Conservation (phyloP, 345 rosid genomes). For the Moricandia moricandioides region DNA sequence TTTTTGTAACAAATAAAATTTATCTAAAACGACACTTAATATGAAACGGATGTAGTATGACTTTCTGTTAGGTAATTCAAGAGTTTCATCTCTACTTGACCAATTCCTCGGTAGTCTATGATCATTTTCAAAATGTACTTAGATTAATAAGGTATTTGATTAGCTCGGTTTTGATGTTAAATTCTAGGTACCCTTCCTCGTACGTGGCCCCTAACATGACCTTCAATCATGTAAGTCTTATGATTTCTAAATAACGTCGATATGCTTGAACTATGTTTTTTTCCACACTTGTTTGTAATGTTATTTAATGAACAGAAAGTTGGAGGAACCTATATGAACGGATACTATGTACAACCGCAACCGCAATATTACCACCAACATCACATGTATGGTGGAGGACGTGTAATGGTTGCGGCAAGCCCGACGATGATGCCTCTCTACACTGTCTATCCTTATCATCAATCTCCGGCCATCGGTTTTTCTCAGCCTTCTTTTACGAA, state of each 20-base stretch:
- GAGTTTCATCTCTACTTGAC: too few species aligned
- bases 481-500: slow-evolving; percentile 68
- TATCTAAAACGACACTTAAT: too few species aligned
- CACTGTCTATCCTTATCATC: slow-evolving; percentile 69
- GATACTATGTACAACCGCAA: slow-evolving; percentile 45
- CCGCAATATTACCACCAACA: slow-evolving; percentile 31
- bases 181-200: slow-evolving; percentile 64
- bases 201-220: slow-evolving; percentile 59
- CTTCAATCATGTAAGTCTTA: slow-evolving; percentile 64
- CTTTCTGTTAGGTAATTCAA: too few species aligned
- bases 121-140: neutral
- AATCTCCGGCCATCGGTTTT: slow-evolving; percentile 67
- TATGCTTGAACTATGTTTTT: neutral
- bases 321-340: slow-evolving; percentile 75
- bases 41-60: too few species aligned
- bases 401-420: slow-evolving; percentile 60
- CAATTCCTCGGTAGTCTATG: too few species aligned
- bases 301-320: slow-evolving; percentile 47
- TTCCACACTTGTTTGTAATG: neutral
- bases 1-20: too few species aligned
- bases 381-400: slow-evolving; percentile 45
- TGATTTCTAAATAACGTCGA: neutral
- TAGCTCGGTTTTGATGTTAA: neutral
- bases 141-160: slow-evolving; percentile 9
- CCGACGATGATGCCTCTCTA: slow-evolving; percentile 78